phyloP scores from a whole-genome alignment of 2,329 filamentous ascomycete species.

The Aureobasidium zeae region DNA sequence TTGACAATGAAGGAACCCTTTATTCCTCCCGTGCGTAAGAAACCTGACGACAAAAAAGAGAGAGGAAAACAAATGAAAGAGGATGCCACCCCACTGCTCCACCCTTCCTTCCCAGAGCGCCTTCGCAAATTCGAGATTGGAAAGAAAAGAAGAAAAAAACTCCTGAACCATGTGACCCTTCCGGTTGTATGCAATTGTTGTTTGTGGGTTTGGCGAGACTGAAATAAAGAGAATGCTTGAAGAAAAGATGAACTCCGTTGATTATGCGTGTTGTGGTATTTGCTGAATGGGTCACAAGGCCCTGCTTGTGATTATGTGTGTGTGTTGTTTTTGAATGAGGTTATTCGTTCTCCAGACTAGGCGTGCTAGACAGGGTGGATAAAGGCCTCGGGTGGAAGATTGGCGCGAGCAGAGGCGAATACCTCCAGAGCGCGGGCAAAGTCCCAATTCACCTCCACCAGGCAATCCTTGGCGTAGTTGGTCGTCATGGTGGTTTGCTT shows the following conservation, averaged over 20 bases:
- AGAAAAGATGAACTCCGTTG: conserved; percentile 2
- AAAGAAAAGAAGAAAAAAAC: background rate
- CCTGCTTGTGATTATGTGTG: no score
- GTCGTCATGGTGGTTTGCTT: conserved; percentile 71
- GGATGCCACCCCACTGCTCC: background rate
- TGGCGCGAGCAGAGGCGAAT: conserved; percentile 64
- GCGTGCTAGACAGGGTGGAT: conserved; percentile 15
- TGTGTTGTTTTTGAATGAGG: conserved; percentile 3
- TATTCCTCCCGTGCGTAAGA: no score
- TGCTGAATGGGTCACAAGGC: no score
- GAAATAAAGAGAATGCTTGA: conserved; percentile 12
- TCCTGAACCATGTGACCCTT: background rate
- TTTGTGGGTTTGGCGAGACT: conserved; percentile 6
- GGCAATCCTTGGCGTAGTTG: conserved; percentile 70
- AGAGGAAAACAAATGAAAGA: background rate
- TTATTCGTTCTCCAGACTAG: no score
- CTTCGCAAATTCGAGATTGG: conserved; percentile 9
- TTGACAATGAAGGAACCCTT: no score
- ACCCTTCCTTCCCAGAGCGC: conserved; percentile 3
- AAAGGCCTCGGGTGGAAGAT: conserved; percentile 36
- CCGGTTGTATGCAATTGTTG: conserved; percentile 8
- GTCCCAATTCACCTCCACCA: conserved; percentile 72
- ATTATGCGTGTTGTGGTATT: no score
- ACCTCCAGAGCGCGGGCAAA: conserved; percentile 63
- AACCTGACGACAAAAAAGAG: no score